Evolutionary conservation across 495 filamentous ascomycete species (phyloP).

Genomic region (Halenospora varia): DNA sequence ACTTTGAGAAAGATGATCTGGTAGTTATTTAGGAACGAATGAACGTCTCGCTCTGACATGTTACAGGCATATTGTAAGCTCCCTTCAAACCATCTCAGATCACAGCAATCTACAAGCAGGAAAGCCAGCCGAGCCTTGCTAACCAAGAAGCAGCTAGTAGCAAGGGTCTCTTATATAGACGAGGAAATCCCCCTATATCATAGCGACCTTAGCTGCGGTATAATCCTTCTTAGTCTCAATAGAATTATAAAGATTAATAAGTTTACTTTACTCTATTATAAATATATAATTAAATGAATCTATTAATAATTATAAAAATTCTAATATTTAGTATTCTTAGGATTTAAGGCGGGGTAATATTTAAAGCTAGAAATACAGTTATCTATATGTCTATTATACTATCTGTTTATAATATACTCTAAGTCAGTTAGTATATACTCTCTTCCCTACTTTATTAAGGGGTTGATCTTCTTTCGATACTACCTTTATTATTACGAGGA

Average conservation of each 20-base stretch:
- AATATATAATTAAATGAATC: no score
- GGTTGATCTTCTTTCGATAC: no score
- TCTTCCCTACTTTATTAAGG: no score
- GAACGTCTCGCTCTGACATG: slow-evolving; percentile 8
- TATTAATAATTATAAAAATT: no score
- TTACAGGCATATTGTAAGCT: neutral
- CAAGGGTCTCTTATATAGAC: slow-evolving; percentile 14
- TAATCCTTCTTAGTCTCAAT: slow-evolving; percentile 10
- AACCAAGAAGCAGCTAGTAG: slow-evolving; percentile 2
- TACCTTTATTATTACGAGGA: no score
- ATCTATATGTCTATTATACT: no score
- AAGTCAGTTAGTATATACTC: no score
- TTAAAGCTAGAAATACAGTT: no score
- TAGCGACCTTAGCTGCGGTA: slow-evolving; percentile 10
- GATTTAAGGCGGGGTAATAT: no score
- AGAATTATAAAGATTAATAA: slow-evolving; percentile 14
- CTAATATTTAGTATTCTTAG: no score
- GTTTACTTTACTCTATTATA: neutral
- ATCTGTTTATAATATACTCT: no score
- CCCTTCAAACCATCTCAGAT: slow-evolving; percentile 7
- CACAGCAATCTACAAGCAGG: slow-evolving; percentile 14
- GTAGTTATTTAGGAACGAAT: slow-evolving; percentile 18
- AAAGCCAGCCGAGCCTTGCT: slow-evolving; percentile 6
- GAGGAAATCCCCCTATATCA: slow-evolving; percentile 10
- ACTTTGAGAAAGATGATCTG: slow-evolving; percentile 11